Percentiles rank a stretch among this genome's conserved stretches.
These are phyloP conservation scores for Candida sp. DNA, from an alignment of 1,139 yeast genomes.

Conservation along the genomic window DNA sequence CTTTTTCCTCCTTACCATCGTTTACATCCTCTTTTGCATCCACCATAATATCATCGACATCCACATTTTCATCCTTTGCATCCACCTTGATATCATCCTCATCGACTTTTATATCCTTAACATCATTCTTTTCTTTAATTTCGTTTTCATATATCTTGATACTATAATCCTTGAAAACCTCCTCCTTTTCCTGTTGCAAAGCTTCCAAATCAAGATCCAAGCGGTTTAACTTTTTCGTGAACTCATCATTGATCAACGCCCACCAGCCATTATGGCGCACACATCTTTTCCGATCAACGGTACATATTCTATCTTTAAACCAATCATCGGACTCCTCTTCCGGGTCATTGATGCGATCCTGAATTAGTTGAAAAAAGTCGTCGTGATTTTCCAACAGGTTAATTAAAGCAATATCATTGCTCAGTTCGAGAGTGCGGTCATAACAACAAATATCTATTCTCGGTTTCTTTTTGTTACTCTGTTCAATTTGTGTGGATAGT, in stretches of 20 bases:
- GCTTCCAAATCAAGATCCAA: slow-evolving; percentile 16
- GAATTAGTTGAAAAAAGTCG: slow-evolving; percentile 5
- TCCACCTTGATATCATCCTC: background rate
- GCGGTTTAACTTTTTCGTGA: slow-evolving; percentile 27
- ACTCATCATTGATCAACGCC: slow-evolving; percentile 46
- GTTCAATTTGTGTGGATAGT: slow-evolving; percentile 12
- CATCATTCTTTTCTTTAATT: background rate
- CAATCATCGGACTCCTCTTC: slow-evolving; percentile 16
- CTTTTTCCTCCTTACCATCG: no score
- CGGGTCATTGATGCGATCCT: slow-evolving; percentile 5
- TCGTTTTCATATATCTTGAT: slow-evolving; percentile 28
- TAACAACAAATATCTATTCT: slow-evolving; percentile 32
- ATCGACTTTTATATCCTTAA: no score
- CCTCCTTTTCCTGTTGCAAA: slow-evolving; percentile 20
- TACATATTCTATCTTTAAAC: slow-evolving; percentile 38
- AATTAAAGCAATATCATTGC: background rate
- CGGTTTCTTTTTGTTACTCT: slow-evolving; percentile 19
- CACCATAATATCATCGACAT: no score
- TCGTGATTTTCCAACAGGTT: slow-evolving; percentile 7
- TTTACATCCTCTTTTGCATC: background rate
- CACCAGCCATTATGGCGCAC: slow-evolving; percentile 67
- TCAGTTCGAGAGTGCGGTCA: slow-evolving; percentile 14
- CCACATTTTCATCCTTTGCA: no score
- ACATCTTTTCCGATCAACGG: slow-evolving; percentile 66
- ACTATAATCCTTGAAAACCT: slow-evolving; percentile 30